Percentiles rank a stretch among this genome's conserved stretches.
Evolutionary conservation across 805 yeast species (phyloP).

Genomic region (Candida ovalis): DNA sequence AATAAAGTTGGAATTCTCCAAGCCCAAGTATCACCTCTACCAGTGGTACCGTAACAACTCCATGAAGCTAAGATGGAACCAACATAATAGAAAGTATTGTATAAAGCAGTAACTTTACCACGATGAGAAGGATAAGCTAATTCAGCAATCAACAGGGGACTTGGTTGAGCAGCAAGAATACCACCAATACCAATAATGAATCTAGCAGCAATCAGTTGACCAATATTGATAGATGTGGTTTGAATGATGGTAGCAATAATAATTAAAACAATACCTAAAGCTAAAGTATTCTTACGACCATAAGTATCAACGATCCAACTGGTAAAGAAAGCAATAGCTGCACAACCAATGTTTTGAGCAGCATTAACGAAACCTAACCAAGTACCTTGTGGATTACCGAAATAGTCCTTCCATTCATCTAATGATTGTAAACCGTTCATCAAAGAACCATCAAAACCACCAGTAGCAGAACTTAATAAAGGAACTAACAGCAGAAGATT

Average conservation of each 20-base stretch:
- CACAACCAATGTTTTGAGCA: conserved; percentile 36
- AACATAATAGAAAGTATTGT: conserved; percentile 43
- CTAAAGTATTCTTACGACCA: conserved; percentile 60
- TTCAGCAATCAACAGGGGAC: conserved; percentile 50
- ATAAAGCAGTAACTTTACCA: conserved; percentile 40
- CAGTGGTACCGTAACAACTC: conserved; percentile 41
- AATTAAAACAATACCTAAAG: conserved; percentile 49
- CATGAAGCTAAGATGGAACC: conserved; percentile 47
- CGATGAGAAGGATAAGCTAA: conserved; percentile 46
- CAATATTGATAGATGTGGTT: conserved; percentile 34
- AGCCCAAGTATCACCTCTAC: conserved; percentile 32
- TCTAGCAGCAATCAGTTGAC: conserved; percentile 41
- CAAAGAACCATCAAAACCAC: conserved; percentile 41
- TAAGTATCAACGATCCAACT: conserved; percentile 39
- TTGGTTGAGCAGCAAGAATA: conserved; percentile 38
- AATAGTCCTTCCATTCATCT: conserved; percentile 32
- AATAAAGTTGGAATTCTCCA: conserved; percentile 56
- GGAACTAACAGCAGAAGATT: conserved; percentile 36
- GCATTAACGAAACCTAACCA: conserved; percentile 35
- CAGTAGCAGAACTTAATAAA: conserved; percentile 35
- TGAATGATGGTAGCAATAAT: conserved; percentile 55
- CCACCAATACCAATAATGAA: conserved; percentile 47
- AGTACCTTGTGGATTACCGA: conserved; percentile 32
- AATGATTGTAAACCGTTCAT: conserved; percentile 45
- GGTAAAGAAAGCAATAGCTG: conserved; percentile 26